Percentiles rank a stretch among this genome's conserved stretches.
These are phyloP conservation scores for Trametes maxima DNA, from an alignment of 768 basidiomycete genomes.

Conservation along the genomic window DNA sequence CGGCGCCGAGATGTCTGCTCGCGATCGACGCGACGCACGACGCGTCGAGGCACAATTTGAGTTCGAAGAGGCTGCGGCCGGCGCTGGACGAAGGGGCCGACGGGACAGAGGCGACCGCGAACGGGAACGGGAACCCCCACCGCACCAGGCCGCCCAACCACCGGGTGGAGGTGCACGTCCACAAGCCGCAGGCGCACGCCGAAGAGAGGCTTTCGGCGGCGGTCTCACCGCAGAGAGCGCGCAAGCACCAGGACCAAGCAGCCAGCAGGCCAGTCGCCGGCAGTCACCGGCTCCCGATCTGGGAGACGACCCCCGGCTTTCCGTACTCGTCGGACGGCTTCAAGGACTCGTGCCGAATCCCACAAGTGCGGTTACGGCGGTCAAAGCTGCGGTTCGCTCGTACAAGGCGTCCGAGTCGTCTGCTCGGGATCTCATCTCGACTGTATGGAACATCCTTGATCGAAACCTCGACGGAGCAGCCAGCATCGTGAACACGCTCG, in stretches of 20 bases:
- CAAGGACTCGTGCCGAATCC: constrained; percentile 60
- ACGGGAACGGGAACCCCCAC: constrained; percentile 52
- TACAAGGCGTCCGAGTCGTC: constrained; percentile 77
- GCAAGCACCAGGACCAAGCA: constrained; percentile 7
- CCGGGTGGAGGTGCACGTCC: constrained; percentile 30
- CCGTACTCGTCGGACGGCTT: constrained; percentile 65
- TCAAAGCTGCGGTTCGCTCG: constrained; percentile 76
- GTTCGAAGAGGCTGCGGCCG: constrained; percentile 58
- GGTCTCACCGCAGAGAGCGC: constrained; percentile 50
- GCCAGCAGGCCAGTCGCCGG: constrained; percentile 30
- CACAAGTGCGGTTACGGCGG: constrained; percentile 56
- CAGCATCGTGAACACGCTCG: constrained; percentile 68
- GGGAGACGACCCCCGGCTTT: constrained; percentile 54
- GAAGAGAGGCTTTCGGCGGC: constrained; percentile 66
- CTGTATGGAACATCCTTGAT: constrained; percentile 81
- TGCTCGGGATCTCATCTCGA: constrained; percentile 84
- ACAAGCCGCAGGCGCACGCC: constrained; percentile 38
- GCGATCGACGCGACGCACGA: constrained; percentile 68
- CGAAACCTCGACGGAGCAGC: constrained; percentile 71
- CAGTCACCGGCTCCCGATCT: constrained; percentile 37
- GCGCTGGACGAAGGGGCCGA: constrained; percentile 42
- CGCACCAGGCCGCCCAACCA: constrained; percentile 24
- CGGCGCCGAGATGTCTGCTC: constrained; percentile 68
- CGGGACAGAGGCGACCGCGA: constrained; percentile 51
- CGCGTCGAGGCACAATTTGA: constrained; percentile 68